phyloP scores from a whole-genome alignment of 371 early-diverging fungal genomes.

The Mucor lusitanicus region DNA sequence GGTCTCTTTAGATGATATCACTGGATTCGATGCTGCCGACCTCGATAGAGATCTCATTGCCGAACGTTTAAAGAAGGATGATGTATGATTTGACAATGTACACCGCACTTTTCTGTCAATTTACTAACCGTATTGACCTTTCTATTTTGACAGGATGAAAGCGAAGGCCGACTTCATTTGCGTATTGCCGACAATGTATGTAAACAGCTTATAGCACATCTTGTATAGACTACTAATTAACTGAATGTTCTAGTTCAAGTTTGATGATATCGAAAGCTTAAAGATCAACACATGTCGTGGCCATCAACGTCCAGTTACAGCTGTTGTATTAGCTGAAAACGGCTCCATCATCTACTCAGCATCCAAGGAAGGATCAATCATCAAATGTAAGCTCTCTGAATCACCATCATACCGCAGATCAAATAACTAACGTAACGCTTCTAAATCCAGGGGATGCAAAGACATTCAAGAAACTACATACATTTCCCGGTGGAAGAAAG shows the following conservation, averaged over 20 bases:
- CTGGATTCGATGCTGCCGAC: conserved; percentile 88
- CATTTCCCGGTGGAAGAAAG: conserved; percentile 75
- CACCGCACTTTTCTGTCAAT: neutral
- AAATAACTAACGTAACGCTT: neutral
- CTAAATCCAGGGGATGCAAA: conserved; percentile 54
- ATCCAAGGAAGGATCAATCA: conserved; percentile 87
- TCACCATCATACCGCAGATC: neutral
- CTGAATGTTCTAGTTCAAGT: conserved; percentile 37
- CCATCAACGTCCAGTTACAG: conserved; percentile 79
- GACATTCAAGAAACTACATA: conserved; percentile 59
- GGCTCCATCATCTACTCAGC: conserved; percentile 79
- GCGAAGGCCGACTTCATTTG: conserved; percentile 54
- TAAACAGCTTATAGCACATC: neutral
- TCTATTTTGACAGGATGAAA: conserved; percentile 44
- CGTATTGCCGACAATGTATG: conserved; percentile 53
- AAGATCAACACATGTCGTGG: conserved; percentile 52
- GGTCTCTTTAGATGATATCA: conserved; percentile 51
- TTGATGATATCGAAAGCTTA: conserved; percentile 43
- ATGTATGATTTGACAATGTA: conserved; percentile 43
- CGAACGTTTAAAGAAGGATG: conserved; percentile 83
- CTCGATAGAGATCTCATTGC: conserved; percentile 94
- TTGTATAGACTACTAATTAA: neutral
- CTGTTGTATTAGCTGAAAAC: conserved; percentile 72
- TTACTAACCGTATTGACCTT: neutral
- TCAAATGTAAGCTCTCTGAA: conserved; percentile 68